Evolutionary conservation across 2,329 filamentous ascomycete species (phyloP).

Genomic region (Nothopassalora personata): DNA sequence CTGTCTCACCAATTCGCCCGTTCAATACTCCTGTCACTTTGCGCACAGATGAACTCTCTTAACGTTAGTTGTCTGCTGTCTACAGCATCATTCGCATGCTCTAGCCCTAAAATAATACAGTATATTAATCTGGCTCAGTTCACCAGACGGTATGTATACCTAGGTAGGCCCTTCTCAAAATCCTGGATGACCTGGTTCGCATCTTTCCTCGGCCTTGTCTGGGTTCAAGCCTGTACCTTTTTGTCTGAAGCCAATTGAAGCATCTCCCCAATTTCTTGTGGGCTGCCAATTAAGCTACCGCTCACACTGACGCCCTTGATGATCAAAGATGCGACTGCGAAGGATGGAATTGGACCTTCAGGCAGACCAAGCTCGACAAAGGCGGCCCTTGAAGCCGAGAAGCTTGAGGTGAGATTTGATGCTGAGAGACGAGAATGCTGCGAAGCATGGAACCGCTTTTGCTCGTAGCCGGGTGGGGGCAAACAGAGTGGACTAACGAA

Average conservation of each 20-base stretch:
- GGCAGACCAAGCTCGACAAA: slow-evolving; percentile 63
- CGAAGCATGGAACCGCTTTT: too few relatives aligned
- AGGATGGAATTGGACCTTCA: slow-evolving; percentile 50
- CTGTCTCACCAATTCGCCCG: too few relatives aligned
- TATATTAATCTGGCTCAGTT: slow-evolving; percentile 30
- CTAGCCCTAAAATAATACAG: too few relatives aligned
- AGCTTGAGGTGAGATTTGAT: too few relatives aligned
- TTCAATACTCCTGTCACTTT: too few relatives aligned
- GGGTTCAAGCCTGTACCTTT: slow-evolving; percentile 56
- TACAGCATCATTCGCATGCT: too few relatives aligned
- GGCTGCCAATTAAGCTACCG: slow-evolving; percentile 47
- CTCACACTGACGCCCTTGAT: slow-evolving; percentile 46
- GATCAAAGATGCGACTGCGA: slow-evolving; percentile 56
- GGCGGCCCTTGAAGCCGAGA: slow-evolving; percentile 53
- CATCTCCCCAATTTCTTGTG: slow-evolving; percentile 57
- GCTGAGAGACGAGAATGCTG: too few relatives aligned
- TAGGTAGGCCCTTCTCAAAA: slow-evolving; percentile 51
- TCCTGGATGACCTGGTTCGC: slow-evolving; percentile 54
- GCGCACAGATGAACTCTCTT: too few relatives aligned
- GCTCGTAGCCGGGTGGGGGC: too few relatives aligned
- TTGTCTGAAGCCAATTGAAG: slow-evolving; percentile 54
- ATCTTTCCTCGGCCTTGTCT: slow-evolving; percentile 54
- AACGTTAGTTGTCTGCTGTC: too few relatives aligned
- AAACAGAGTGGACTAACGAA: too few relatives aligned
- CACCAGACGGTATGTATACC: slow-evolving; percentile 39